A percentile compares a stretch with the other conserved stretches of the same genome.
These are phyloP conservation scores for Euptelea pleiosperma DNA, from an alignment of 164 flowering plant genomes.

Conservation along the genomic window DNA sequence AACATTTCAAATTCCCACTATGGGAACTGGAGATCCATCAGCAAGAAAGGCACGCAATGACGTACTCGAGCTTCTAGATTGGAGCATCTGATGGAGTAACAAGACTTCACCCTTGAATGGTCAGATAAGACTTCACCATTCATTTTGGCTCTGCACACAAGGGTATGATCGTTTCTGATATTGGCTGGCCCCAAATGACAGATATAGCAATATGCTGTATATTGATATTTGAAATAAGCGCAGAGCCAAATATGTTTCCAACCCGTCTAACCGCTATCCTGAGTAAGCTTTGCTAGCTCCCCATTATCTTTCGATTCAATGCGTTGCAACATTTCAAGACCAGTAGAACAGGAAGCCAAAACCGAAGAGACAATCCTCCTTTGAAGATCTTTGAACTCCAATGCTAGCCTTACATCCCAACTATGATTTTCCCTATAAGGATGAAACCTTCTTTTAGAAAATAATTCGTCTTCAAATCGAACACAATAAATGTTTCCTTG, in stretches of 20 bases:
- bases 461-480: neutral
- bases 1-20: conserved; percentile 1
- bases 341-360: conserved; percentile 49
- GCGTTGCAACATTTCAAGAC: conserved; percentile 37
- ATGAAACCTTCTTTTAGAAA: neutral
- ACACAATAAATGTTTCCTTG: neutral
- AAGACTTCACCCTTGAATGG: no score
- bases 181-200: no score
- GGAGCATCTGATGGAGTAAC: no score
- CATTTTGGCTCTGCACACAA: no score
- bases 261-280: no score
- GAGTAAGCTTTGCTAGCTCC: neutral
- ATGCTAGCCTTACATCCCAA: conserved; percentile 76
- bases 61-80: no score
- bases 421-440: conserved; percentile 30
- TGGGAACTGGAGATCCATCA: conserved; percentile 5
- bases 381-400: conserved; percentile 55
- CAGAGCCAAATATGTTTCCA: no score
- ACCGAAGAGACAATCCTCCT: conserved; percentile 62
- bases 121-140: no score
- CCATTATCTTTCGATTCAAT: neutral
- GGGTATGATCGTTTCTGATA: no score
- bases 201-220: no score
- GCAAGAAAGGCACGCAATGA: conserved; percentile 5
- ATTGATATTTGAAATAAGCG: no score